These are phyloP conservation scores for Saturnispora halmiae DNA, from an alignment of 805 yeast species.

Conservation along the genomic window DNA sequence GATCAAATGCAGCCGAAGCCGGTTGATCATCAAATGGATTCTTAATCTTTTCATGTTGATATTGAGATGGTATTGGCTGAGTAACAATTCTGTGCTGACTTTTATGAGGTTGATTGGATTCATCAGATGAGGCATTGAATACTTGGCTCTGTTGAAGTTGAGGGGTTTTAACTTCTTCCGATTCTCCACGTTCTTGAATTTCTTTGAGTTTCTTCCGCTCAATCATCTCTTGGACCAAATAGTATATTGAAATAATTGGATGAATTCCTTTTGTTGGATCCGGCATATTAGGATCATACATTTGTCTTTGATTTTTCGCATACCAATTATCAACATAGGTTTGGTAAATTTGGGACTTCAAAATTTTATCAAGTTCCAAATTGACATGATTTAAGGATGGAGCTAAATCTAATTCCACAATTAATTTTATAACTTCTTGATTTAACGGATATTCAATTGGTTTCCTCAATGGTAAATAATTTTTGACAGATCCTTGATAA, in stretches of 20 bases:
- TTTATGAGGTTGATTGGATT: conserved; percentile 14
- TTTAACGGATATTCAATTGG: conserved; percentile 71
- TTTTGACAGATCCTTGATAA: conserved; percentile 61
- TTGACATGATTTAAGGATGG: conserved; percentile 44
- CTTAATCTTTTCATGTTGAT: conserved; percentile 11
- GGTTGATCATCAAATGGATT: conserved; percentile 13
- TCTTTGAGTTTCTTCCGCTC: conserved; percentile 42
- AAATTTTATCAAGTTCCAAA: conserved; percentile 45
- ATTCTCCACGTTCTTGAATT: conserved; percentile 40
- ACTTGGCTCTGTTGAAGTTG: conserved; percentile 12
- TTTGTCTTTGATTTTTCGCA: conserved; percentile 26
- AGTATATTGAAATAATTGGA: conserved; percentile 82
- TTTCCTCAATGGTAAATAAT: conserved; percentile 64
- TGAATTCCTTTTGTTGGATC: conserved; percentile 86
- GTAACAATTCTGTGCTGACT: conserved; percentile 18
- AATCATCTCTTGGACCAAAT: conserved; percentile 75
- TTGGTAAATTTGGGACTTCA: conserved; percentile 59
- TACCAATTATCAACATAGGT: conserved; percentile 57
- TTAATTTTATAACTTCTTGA: conserved; percentile 56
- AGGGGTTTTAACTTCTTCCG: conserved; percentile 15
- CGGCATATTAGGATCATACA: conserved; percentile 29
- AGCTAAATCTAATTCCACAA: conserved; percentile 74
- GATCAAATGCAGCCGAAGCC: conserved; percentile 22
- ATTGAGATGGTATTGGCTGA: conserved; percentile 21
- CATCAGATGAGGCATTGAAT: conserved; percentile 13